These are phyloP conservation scores for Pinus albicaulis DNA, from an alignment of 75 land plant species.

Conservation along the genomic window DNA sequence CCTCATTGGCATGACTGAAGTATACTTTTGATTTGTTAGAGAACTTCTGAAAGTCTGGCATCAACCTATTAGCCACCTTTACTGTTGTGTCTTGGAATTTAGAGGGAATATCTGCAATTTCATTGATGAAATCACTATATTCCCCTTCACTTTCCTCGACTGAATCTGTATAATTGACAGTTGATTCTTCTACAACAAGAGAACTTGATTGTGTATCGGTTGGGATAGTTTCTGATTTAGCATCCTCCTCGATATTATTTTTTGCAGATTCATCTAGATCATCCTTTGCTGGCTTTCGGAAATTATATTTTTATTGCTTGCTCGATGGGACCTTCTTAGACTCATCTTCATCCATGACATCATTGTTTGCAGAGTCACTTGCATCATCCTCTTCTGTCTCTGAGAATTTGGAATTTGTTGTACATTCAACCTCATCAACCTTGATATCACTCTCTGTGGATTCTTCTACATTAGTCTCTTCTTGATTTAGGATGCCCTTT, in stretches of 20 bases:
- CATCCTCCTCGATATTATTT: neutral
- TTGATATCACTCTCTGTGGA: neutral
- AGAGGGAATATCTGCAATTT: conserved; percentile 13
- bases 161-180: neutral
- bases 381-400: conserved; percentile 1
- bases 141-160: neutral
- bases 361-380: neutral
- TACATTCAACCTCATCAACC: neutral
- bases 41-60: conserved; percentile 13
- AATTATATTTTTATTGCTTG: neutral
- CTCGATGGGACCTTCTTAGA: neutral
- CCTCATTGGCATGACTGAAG: conserved; percentile 25
- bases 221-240: neutral
- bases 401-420: neutral
- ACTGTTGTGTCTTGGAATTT: conserved; percentile 20
- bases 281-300: neutral
- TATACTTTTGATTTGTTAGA: conserved; percentile 24
- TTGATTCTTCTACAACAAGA: neutral
- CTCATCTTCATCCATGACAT: neutral
- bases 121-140: conserved; percentile 14
- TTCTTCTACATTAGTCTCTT: conserved; percentile 1
- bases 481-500: neutral
- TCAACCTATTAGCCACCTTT: conserved; percentile 13
- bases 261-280: neutral
- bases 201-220: neutral